Evolutionary conservation across 768 basidiomycete species (phyloP).

Genomic region (Tylopilus felleus): DNA sequence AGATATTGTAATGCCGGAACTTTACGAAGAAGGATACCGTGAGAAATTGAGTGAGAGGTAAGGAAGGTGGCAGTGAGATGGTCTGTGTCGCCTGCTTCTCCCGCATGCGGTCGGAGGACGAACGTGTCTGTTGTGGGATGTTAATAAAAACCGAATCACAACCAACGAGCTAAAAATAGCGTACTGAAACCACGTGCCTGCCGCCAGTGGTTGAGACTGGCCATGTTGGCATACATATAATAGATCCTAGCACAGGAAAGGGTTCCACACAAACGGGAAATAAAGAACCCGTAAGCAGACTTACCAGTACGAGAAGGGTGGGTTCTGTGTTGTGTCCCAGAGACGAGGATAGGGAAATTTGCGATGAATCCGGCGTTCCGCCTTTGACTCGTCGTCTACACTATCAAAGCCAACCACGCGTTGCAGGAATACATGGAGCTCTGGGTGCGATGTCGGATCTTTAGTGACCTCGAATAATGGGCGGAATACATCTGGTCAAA

Average conservation of each 20-base stretch:
- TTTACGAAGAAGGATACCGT: slow-evolving; percentile 97
- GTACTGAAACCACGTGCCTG: slow-evolving; percentile 84
- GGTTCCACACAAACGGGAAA: slow-evolving; percentile 3
- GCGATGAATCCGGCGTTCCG: slow-evolving; percentile 84
- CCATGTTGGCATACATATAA: slow-evolving; percentile 97
- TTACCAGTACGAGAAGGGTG: slow-evolving; percentile 94
- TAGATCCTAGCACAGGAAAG: slow-evolving; percentile 62
- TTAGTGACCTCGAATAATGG: slow-evolving; percentile 96
- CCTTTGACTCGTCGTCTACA: slow-evolving; percentile 98
- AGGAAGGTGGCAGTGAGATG: slow-evolving; percentile 96
- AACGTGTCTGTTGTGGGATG: slow-evolving; percentile 69
- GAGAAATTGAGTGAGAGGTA: slow-evolving; percentile 96
- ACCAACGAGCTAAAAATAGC: slow-evolving; percentile 28
- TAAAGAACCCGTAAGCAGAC: slow-evolving; percentile 16
- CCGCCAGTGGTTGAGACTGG: slow-evolving; percentile 93
- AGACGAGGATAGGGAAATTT: slow-evolving; percentile 90
- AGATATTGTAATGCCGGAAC: slow-evolving; percentile 96
- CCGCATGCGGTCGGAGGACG: slow-evolving; percentile 93
- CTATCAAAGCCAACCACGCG: slow-evolving; percentile 96
- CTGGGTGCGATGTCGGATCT: slow-evolving; percentile 85
- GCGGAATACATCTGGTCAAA: slow-evolving; percentile 73
- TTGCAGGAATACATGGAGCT: slow-evolving; percentile 92
- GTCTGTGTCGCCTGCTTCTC: slow-evolving; percentile 98
- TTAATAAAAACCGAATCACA: slow-evolving; percentile 3
- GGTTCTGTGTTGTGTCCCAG: slow-evolving; percentile 88